A percentile compares a stretch with the other conserved stretches of the same genome.
Evolutionary conservation across 352 stramenopile genomes (phyloP).

Genomic region (Globisporangium ultimum): DNA sequence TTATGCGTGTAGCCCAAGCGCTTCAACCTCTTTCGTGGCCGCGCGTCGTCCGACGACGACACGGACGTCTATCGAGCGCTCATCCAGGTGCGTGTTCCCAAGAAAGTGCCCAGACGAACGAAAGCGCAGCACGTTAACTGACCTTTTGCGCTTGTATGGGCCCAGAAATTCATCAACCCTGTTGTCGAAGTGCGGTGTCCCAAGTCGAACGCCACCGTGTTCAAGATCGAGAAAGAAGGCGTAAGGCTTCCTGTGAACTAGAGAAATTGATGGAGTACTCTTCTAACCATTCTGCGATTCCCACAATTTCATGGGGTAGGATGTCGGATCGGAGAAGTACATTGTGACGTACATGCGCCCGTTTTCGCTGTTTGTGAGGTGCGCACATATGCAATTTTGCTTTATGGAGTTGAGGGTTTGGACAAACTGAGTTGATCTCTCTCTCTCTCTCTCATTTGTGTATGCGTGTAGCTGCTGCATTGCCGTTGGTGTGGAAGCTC

Average conservation of each 20-base stretch:
- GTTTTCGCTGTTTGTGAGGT: slow-evolving; percentile 82
- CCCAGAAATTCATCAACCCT: slow-evolving; percentile 83
- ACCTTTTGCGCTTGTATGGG: background rate
- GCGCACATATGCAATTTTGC: background rate
- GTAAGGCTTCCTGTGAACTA: slow-evolving; percentile 20
- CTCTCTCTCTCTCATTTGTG: background rate
- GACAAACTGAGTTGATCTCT: background rate
- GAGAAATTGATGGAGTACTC: background rate
- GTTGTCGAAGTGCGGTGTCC: slow-evolving; percentile 64
- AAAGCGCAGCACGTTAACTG: background rate
- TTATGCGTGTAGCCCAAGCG: slow-evolving; percentile 24
- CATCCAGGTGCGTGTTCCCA: slow-evolving; percentile 28
- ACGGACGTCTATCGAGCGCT: slow-evolving; percentile 35
- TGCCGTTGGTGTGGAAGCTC: slow-evolving; percentile 58
- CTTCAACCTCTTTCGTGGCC: slow-evolving; percentile 47
- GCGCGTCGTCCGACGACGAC: slow-evolving; percentile 26
- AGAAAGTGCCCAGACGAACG: background rate
- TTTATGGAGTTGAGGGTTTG: background rate
- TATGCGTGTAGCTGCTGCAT: slow-evolving; percentile 53
- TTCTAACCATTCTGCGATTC: background rate
- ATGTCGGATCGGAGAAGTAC: slow-evolving; percentile 65
- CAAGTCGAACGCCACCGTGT: slow-evolving; percentile 62
- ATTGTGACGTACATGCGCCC: slow-evolving; percentile 73
- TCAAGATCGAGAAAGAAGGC: slow-evolving; percentile 82
- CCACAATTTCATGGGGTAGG: slow-evolving; percentile 23